Conservation (phyloP, 768 basidiomycete genomes). For the Kwoniella sp. region DNA sequence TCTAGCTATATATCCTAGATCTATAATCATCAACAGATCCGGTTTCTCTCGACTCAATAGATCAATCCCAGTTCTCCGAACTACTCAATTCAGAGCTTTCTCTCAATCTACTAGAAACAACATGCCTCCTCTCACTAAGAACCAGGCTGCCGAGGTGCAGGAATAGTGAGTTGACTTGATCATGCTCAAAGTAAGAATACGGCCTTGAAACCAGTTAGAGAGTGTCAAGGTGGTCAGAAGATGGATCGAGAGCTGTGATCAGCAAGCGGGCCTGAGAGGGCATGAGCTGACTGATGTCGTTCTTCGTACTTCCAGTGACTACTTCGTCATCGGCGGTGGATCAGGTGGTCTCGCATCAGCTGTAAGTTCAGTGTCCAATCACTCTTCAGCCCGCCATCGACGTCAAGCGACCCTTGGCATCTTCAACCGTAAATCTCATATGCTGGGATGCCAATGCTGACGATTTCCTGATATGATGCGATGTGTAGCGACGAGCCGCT, state of each 20-base stretch:
- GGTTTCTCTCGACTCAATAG: too few relatives aligned
- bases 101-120: conserved; percentile 21
- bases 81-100: conserved; percentile 15
- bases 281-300: background rate
- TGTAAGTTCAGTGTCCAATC: conserved; percentile 60
- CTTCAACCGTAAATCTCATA: too few relatives aligned
- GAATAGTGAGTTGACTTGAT: conserved; percentile 52
- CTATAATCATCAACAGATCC: background rate
- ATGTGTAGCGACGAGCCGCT: conserved; percentile 77
- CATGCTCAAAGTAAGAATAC: too few relatives aligned
- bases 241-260: too few relatives aligned
- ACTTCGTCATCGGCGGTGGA: conserved; percentile 87
- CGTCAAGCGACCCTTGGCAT: too few relatives aligned
- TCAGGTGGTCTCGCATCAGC: conserved; percentile 89
- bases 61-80: too few relatives aligned
- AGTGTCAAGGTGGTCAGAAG: too few relatives aligned
- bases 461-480: background rate
- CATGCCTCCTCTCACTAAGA: conserved; percentile 52
- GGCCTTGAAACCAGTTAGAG: too few relatives aligned
- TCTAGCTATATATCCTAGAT: background rate
- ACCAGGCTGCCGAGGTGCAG: conserved; percentile 38
- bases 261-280: background rate
- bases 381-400: too few relatives aligned
- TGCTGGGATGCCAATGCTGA: background rate
- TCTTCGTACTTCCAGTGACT: conserved; percentile 59